These are phyloP conservation scores for Cordyceps farinosa DNA, from an alignment of 2,329 filamentous ascomycete genomes.

Conservation along the genomic window DNA sequence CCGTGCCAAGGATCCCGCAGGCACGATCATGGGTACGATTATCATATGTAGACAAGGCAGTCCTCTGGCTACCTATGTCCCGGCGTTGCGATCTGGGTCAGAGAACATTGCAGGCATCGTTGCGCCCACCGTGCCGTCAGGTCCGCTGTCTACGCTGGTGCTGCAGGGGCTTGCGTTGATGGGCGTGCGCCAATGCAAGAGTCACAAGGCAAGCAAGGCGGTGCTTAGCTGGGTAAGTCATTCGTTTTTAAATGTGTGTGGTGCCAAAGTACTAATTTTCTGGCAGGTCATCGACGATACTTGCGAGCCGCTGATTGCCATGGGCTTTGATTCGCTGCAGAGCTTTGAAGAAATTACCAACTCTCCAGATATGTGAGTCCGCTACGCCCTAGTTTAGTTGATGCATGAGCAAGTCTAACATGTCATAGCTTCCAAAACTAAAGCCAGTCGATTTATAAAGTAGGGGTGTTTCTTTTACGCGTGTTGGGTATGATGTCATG, in stretches of 20 bases:
- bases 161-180: slow-evolving; percentile 75
- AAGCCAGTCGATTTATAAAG: background rate
- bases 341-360: slow-evolving; percentile 77
- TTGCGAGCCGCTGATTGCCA: slow-evolving; percentile 67
- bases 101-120: slow-evolving; percentile 70
- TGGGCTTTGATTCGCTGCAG: slow-evolving; percentile 78
- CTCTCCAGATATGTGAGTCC: slow-evolving; percentile 50
- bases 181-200: slow-evolving; percentile 78
- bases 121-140: slow-evolving; percentile 70
- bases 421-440: slow-evolving; percentile 16
- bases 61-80: slow-evolving; percentile 64
- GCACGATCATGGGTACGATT: slow-evolving; percentile 71
- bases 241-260: background rate
- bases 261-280: background rate
- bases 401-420: background rate
- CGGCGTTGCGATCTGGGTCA: slow-evolving; percentile 59
- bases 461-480: background rate
- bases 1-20: slow-evolving; percentile 66
- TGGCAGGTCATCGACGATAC: slow-evolving; percentile 64
- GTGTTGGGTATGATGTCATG: background rate
- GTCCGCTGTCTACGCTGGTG: slow-evolving; percentile 65
- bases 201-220: slow-evolving; percentile 68
- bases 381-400: no score
- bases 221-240: slow-evolving; percentile 74
- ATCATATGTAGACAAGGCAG: slow-evolving; percentile 73